Evolutionary conservation across 2,329 filamentous ascomycete genomes (phyloP), one percentile per base, ranked within the genome.

Genomic region (Arthrocladium fulminans): DNA sequence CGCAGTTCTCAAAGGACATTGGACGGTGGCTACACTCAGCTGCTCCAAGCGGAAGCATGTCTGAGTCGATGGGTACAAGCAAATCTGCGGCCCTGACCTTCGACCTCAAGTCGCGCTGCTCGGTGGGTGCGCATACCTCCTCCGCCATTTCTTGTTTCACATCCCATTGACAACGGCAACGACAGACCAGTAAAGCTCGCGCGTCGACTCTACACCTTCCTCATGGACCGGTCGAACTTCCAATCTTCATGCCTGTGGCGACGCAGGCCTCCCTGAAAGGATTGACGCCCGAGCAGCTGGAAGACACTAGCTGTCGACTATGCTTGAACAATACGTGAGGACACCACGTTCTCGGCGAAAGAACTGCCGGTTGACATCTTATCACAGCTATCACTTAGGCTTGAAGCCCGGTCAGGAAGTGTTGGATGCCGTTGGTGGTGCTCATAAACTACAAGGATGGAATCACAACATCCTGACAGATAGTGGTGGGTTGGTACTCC

Each of bases 161-260:
- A 24, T 15, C 17, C 29, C 35, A 29, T 12, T 47, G 44, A 45
- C 20, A 29, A 32, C 17, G 10, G n/a, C 22, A 38, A 13, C 19
- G 54, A 38, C 48, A 97, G 90, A 94, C 88, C 42, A 97, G 90
- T 9, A 88, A 90, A 74, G 92, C 92, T 22, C 85, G 92, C 57
- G 92, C 92, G 43, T 92, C 92, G 46, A 81, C 80, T 51, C 75
- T 98, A 47, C 84, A 83, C 41, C 81, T 98, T 22, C 90, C 92
- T 44, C 94, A 98, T 79, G 92, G 92, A 50, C 76, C 84, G 1
- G 89, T 98, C 22, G 80, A 85, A 59, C 78, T 97, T 24, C 92
- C 94, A 6, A 81, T 97, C 50, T 98, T 98, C 68, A 98, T 98
- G 92, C 92, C 92, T 13, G 92, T 98, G 37, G 92, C 92, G 24